A percentile compares a stretch with the other conserved stretches of the same genome.
Conservation (phyloP, 1,139 yeast genomes). For the Saccharomyces hybrid region DNA sequence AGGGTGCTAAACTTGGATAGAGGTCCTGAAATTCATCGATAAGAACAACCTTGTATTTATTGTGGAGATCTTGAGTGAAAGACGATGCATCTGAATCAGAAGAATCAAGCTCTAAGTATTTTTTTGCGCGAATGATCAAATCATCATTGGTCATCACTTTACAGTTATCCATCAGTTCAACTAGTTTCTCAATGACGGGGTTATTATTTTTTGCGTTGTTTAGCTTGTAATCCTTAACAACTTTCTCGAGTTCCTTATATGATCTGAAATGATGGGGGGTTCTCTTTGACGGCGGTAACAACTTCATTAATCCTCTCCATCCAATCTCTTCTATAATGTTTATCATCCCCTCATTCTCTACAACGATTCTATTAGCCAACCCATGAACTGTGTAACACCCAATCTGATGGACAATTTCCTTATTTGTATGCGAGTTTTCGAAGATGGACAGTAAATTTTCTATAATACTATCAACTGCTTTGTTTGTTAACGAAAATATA, state of each 20-base stretch:
- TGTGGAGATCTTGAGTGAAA: slow-evolving; percentile 13
- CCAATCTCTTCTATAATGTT: slow-evolving; percentile 46
- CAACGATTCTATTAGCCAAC: slow-evolving; percentile 45
- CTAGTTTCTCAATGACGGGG: slow-evolving; percentile 19
- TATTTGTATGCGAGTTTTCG: slow-evolving; percentile 26
- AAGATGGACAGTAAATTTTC: slow-evolving; percentile 34
- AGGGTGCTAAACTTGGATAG: slow-evolving; percentile 43
- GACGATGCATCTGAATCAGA: slow-evolving; percentile 4
- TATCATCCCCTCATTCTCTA: slow-evolving; percentile 34
- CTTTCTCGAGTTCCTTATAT: slow-evolving; percentile 30
- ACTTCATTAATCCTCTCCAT: slow-evolving; percentile 39
- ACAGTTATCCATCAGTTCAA: slow-evolving; percentile 30
- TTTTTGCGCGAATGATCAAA: slow-evolving; percentile 32
- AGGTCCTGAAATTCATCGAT: slow-evolving; percentile 78
- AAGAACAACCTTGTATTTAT: slow-evolving; percentile 37
- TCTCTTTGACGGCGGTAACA: slow-evolving; percentile 20
- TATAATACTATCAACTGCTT: slow-evolving; percentile 52
- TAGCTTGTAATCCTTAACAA: slow-evolving; percentile 33
- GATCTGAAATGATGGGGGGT: slow-evolving; percentile 12
- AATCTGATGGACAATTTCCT: slow-evolving; percentile 32
- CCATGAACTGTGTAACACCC: slow-evolving; percentile 58
- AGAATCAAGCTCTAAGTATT: slow-evolving; percentile 11
- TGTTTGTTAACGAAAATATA: slow-evolving; percentile 62
- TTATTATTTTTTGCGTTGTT: slow-evolving; percentile 5
- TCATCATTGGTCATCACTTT: slow-evolving; percentile 40